Conservation (phyloP, 257 asterid genomes). For the Lavandula angustifolia region DNA sequence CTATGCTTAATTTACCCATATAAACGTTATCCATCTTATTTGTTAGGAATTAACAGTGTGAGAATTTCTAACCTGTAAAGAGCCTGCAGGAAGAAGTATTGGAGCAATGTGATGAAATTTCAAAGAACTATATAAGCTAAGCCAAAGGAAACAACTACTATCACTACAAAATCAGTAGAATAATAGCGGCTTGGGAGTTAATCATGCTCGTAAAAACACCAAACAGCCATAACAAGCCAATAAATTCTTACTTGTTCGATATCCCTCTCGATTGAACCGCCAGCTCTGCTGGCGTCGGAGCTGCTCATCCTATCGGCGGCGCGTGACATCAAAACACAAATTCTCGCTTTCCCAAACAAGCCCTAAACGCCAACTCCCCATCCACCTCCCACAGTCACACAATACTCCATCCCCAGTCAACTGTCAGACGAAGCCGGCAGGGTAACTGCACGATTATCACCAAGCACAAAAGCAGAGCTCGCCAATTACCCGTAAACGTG, state of each 20-base stretch:
- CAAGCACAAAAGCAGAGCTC: constrained; percentile 24
- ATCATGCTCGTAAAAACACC: neutral
- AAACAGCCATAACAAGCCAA: constrained; percentile 1
- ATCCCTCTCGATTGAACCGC: constrained; percentile 79
- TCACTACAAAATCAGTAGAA: neutral
- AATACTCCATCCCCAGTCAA: constrained; percentile 27
- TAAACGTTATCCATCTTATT: constrained; percentile 1
- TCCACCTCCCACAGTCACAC: constrained; percentile 40
- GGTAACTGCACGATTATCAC: constrained; percentile 31
- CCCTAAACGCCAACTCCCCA: constrained; percentile 50
- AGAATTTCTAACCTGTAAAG: neutral
- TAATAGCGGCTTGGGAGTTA: constrained; percentile 17
- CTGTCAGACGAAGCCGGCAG: constrained; percentile 14
- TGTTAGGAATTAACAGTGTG: neutral
- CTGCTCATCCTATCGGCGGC: constrained; percentile 62
- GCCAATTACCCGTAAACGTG: constrained; percentile 18
- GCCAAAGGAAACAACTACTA: constrained; percentile 11
- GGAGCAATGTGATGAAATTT: constrained; percentile 16
- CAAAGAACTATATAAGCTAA: constrained; percentile 28
- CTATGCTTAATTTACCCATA: neutral
- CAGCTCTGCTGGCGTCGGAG: constrained; percentile 63
- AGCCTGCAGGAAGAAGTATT: neutral
- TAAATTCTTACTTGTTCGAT: constrained; percentile 59
- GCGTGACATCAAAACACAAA: constrained; percentile 39
- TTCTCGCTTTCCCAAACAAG: constrained; percentile 42